Evolutionary conservation across 345 rosid genomes (phyloP), one percentile per base, ranked within the genome.

Genomic region (Salix dunnii): DNA sequence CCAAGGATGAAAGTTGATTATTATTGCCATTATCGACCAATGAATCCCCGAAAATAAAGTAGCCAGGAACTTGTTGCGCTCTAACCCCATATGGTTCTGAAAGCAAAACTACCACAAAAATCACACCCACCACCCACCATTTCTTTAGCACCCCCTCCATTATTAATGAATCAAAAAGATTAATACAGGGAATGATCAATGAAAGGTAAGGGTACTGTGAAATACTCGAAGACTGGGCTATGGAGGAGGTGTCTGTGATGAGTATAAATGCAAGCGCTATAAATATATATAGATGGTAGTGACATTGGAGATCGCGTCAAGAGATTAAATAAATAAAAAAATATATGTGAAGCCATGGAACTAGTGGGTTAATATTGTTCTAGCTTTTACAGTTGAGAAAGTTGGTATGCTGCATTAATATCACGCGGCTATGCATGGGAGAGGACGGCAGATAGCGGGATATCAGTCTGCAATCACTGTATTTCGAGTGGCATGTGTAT

Each of bases 1-100:
- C 98, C 76, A 89, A 43, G 35, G 97, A 92, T 0, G 27, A 1
- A 20, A 94, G 97, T 40, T 63, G 77, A 71, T 94, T 94, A 81
- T 94, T 94, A 79, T 94, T 94, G 74, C 98, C 98, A 79, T 86
- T 91, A 46, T 94, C 98, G n/a, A 91, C 96, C 87, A 94, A 81
- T 27, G 98, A 94, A 72, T 94, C 98, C 68, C 98, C 98, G 66
- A 94, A 94, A 68, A 92, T 81, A 79, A 92, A 94, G 86, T 85
- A 92, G 77, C 97, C 90, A 35, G 98, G 97, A 36, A 82, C 97
- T 72, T 88, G 90, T 2, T 93, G 92, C 33, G 84, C 91, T 55
- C 42, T 77, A 23, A 67, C 83, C 4, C 70, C 80, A 51, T 66
- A 67, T 11, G 23, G 5, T 58, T n/a, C 62, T 60, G 35, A 16